Conservation (phyloP, 2,329 filamentous ascomycete genomes). For the Dactylonectria macrodidyma region DNA sequence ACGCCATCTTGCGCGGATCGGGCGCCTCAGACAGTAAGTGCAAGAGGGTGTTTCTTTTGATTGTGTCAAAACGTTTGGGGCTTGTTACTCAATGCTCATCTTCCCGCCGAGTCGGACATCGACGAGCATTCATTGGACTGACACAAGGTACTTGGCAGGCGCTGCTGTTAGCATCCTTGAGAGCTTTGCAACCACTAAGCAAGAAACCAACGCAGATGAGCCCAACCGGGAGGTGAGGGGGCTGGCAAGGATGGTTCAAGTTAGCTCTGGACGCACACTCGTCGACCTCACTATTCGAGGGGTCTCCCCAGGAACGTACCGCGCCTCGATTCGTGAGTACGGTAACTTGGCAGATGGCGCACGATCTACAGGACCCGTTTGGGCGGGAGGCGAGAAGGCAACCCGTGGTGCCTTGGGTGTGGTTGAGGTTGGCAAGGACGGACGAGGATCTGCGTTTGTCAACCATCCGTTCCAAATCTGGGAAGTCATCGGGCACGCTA, state of each 20-base stretch:
- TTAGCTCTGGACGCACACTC: slow-evolving; percentile 82
- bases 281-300: slow-evolving; percentile 91
- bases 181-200: slow-evolving; percentile 75
- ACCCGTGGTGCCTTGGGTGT: slow-evolving; percentile 75
- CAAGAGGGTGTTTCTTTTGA: slow-evolving; percentile 26
- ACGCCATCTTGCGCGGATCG: slow-evolving; percentile 93
- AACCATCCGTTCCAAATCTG: slow-evolving; percentile 89
- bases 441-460: slow-evolving; percentile 84
- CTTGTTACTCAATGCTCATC: not conserved
- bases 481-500: slow-evolving; percentile 95
- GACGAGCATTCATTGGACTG: slow-evolving; percentile 18
- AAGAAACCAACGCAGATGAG: slow-evolving; percentile 61
- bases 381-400: slow-evolving; percentile 71
- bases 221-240: slow-evolving; percentile 79
- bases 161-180: slow-evolving; percentile 97
- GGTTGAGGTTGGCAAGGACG: slow-evolving; percentile 81
- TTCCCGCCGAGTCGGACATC: not conserved
- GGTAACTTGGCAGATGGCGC: slow-evolving; percentile 90
- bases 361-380: slow-evolving; percentile 86
- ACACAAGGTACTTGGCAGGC: slow-evolving; percentile 58
- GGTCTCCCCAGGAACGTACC: slow-evolving; percentile 84
- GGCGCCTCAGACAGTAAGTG: slow-evolving; percentile 86
- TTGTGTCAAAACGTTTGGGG: not conserved
- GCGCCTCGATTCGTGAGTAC: slow-evolving; percentile 86
- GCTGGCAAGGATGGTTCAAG: slow-evolving; percentile 93